phyloP scores from a whole-genome alignment of 208 protist species.

The Leishmania guyanensis region DNA sequence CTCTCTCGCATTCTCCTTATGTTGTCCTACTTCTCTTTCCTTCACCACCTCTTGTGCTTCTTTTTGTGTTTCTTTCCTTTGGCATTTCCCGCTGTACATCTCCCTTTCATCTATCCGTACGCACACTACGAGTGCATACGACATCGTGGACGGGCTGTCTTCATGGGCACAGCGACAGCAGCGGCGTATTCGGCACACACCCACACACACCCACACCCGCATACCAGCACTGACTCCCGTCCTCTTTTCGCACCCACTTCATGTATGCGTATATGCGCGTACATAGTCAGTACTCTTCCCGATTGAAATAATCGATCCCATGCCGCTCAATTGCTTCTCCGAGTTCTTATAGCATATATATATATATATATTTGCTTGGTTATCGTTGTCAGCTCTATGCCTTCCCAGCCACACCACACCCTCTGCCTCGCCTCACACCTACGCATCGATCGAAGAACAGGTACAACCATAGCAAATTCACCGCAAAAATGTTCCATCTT shows the following conservation, averaged over 20 bases:
- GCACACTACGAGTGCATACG: background rate
- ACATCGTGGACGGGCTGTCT: background rate
- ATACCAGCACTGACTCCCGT: background rate
- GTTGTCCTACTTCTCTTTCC: background rate
- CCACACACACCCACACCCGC: background rate
- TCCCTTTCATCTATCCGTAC: background rate
- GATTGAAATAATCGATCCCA: background rate
- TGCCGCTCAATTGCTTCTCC: background rate
- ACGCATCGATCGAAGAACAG: background rate
- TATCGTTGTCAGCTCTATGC: background rate
- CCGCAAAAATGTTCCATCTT: constrained; percentile 56
- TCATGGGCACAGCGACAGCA: background rate
- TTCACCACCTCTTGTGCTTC: background rate
- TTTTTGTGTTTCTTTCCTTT: background rate
- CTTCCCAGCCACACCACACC: background rate
- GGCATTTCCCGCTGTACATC: background rate
- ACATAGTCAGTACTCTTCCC: background rate
- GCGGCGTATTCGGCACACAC: background rate
- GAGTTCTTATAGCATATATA: background rate
- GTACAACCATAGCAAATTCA: background rate
- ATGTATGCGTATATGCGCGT: background rate
- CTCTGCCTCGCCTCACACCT: background rate
- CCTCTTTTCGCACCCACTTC: background rate
- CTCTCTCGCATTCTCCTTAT: background rate
- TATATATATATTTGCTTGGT: background rate